A percentile compares a stretch with the other conserved stretches of the same genome.
Evolutionary conservation across 1,284 basidiomycete genomes (phyloP).

Genomic region (Hemileccinum hortonii): DNA sequence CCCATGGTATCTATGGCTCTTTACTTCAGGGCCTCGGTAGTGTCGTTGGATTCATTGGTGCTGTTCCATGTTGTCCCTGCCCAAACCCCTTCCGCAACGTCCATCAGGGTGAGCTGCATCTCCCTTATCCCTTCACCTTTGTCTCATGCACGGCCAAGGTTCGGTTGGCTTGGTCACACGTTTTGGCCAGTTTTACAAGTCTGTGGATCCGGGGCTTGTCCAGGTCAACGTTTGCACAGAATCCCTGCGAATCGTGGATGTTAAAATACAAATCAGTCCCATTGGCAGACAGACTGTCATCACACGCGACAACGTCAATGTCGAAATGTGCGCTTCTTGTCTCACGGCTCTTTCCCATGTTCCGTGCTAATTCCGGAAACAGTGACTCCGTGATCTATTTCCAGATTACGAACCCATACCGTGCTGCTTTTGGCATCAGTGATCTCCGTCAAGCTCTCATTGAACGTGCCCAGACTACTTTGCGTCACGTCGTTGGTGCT

Average conservation of each 20-base stretch:
- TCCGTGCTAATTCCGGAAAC: constrained; percentile 20
- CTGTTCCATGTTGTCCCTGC: constrained; percentile 83
- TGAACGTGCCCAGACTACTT: constrained; percentile 93
- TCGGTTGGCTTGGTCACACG: constrained; percentile 89
- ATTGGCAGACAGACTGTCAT: constrained; percentile 87
- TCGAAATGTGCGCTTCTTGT: constrained; percentile 62
- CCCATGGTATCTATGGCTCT: constrained; percentile 86
- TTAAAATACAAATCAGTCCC: constrained; percentile 89
- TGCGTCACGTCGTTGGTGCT: constrained; percentile 92
- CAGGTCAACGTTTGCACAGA: constrained; percentile 95
- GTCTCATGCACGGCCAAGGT: constrained; percentile 43
- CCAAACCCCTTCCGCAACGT: constrained; percentile 81
- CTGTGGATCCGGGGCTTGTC: constrained; percentile 90
- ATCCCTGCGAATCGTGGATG: constrained; percentile 79
- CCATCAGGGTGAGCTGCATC: constrained; percentile 58
- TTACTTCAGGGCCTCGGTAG: constrained; percentile 68
- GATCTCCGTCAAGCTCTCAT: constrained; percentile 86
- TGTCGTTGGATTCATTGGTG: constrained; percentile 65
- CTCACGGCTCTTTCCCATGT: not conserved
- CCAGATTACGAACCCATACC: constrained; percentile 84
- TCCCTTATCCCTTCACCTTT: constrained; percentile 3
- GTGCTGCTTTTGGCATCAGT: constrained; percentile 89
- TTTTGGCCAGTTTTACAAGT: constrained; percentile 93
- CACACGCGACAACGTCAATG: constrained; percentile 87
- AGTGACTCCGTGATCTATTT: constrained; percentile 91